Base-by-base conservation (phyloP, 2,329 filamentous ascomycete species). In the Hypoxylon sp. region DNA sequence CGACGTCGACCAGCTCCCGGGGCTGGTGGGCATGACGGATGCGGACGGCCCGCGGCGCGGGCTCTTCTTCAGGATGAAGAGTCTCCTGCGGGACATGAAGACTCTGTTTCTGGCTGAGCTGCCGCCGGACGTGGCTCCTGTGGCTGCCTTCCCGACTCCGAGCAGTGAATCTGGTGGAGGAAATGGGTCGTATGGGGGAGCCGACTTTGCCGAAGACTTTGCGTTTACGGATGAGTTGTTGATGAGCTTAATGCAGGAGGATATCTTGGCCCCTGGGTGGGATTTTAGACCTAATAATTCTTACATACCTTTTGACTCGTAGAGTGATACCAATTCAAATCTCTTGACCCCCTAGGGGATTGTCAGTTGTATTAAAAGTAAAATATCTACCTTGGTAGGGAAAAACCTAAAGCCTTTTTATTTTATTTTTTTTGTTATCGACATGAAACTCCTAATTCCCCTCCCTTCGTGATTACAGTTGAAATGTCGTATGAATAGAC, bases 11-110 rank as follows among this genome's bases (percentile, higher is more conserved):
- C 26, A 30, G n/a, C 34, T 64, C 19, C 48, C 58, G 8, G 21
- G 2, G 3, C 30, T 35, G 4, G 4, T 54, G 9, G 61, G 54
- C 0, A 57, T 65, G 15, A 42, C 61, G 0, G 58, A 65, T 29
- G 55, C 59, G 8, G 46, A 57, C 1, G 57, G 58, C 3, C 53
- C 48, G 5, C 44, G 55, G 12, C 47, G 41, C 5, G 59, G 63
- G 6, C 42, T 65, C 21, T 61, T 63, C 37, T 60, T 59, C 46
- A 67, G 65, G 46, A 57, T 57, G 11, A 15, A 43, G 5, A 17
- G 38, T 4, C 30, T 65, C 5, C 27, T 67, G 3, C 56, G 51
- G 3, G 45, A 53, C 7, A 49, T 67, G 29, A 63, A 57, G 51
- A 41, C 40, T 4, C 16, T 67, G 20, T 61, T 67, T 27, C 29